phyloP scores from a whole-genome alignment of 257 asterid genomes.

The Solanum phureja region DNA sequence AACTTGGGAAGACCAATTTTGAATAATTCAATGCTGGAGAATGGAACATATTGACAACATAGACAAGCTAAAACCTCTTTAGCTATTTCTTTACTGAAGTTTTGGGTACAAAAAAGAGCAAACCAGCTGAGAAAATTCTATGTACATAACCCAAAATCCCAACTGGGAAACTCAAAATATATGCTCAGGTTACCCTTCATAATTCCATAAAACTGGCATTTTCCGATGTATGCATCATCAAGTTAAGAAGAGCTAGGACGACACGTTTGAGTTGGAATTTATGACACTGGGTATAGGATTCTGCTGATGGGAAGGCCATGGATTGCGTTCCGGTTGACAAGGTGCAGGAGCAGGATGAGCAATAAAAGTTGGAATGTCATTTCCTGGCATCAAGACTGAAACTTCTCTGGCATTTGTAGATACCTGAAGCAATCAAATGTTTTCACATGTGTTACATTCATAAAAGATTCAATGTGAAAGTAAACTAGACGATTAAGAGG shows the following conservation, averaged over 20 bases:
- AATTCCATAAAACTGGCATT: neutral
- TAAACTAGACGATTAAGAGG: neutral
- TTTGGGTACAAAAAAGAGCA: neutral
- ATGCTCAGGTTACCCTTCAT: neutral
- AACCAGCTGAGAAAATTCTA: neutral
- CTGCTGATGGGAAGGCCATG: conserved; percentile 14
- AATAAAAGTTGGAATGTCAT: conserved; percentile 57
- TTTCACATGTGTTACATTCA: neutral
- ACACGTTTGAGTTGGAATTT: neutral
- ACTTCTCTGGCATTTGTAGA: conserved; percentile 47
- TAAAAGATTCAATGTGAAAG: neutral
- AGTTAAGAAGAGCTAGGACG: neutral
- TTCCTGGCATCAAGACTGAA: conserved; percentile 78
- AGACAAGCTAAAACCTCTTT: neutral
- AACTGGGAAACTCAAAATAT: neutral
- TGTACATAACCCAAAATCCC: neutral
- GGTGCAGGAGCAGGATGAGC: conserved; percentile 69
- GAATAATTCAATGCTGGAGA: neutral
- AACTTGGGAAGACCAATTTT: neutral
- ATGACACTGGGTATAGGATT: neutral
- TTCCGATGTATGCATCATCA: neutral
- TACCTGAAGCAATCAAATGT: conserved; percentile 27
- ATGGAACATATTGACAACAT: neutral
- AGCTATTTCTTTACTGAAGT: neutral
- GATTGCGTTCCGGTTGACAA: conserved; percentile 21